Conservation (phyloP, 768 basidiomycete species). For the Mycena amicta region DNA sequence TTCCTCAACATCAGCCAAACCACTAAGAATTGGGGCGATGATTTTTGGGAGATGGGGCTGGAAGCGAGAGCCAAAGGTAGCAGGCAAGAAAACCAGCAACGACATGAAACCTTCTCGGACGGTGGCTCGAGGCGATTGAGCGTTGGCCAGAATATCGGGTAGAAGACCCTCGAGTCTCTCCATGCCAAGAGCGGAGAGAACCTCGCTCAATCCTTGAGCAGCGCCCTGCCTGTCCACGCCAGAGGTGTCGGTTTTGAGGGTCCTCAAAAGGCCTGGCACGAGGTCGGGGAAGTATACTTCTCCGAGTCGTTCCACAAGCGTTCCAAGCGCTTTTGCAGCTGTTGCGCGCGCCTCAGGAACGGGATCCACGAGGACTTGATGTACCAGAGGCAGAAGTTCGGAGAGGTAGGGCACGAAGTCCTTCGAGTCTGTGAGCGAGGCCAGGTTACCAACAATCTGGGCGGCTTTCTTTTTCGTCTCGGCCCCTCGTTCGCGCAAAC, state of each 20-base stretch:
- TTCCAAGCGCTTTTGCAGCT: constrained; percentile 94
- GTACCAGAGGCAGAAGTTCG: constrained; percentile 86
- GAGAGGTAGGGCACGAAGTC: constrained; percentile 96
- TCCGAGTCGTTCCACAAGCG: constrained; percentile 94
- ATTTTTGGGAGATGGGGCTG: constrained; percentile 95
- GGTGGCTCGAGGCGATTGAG: constrained; percentile 85
- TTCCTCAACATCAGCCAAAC: constrained; percentile 91
- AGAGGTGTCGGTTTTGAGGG: constrained; percentile 88
- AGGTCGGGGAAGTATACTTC: constrained; percentile 95
- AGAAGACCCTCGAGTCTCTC: constrained; percentile 92
- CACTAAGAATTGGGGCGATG: constrained; percentile 87
- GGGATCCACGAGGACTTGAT: constrained; percentile 91
- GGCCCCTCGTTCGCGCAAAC: constrained; percentile 87
- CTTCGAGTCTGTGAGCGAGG: constrained; percentile 83
- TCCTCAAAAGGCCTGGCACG: constrained; percentile 84
- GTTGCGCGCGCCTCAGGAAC: constrained; percentile 98
- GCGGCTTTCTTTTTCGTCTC: constrained; percentile 95
- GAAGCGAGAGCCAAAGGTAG: constrained; percentile 96
- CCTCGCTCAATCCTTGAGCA: constrained; percentile 95
- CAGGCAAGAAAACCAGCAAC: constrained; percentile 89
- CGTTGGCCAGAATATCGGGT: constrained; percentile 91
- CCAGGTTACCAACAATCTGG: constrained; percentile 97
- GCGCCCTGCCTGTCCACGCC: constrained; percentile 98
- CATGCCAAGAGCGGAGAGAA: constrained; percentile 95
- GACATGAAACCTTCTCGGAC: constrained; percentile 99